Conservation (phyloP, 164 flowering plant genomes). For the Piper betle region DNA sequence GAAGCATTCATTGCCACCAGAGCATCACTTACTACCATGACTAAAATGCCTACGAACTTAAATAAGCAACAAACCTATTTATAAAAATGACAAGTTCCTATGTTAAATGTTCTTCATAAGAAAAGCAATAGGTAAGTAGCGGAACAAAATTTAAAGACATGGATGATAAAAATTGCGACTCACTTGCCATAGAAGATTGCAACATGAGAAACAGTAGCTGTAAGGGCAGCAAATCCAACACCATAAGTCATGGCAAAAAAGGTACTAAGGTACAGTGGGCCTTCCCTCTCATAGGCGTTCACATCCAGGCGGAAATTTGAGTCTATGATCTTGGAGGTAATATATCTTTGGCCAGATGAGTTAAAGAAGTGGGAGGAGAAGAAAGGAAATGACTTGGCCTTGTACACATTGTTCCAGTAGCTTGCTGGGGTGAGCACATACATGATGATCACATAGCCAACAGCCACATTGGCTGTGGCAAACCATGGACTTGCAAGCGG, state of each 20-base stretch:
- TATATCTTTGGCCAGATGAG: conserved; percentile 33
- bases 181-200: conserved; percentile 71
- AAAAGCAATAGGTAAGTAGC: too few species aligned
- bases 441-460: conserved; percentile 46
- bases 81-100: too few species aligned
- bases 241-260: conserved; percentile 74
- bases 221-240: conserved; percentile 65
- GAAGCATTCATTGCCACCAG: too few species aligned
- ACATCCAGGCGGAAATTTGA: conserved; percentile 46
- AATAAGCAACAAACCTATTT: too few species aligned
- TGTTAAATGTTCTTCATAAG: too few species aligned
- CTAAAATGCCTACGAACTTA: too few species aligned
- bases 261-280: conserved; percentile 57
- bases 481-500: conserved; percentile 92
- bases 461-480: conserved; percentile 77
- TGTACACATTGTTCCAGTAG: conserved; percentile 59
- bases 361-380: conserved; percentile 48
- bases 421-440: conserved; percentile 49
- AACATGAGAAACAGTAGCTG: conserved; percentile 62
- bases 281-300: conserved; percentile 38
- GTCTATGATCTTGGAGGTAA: conserved; percentile 42
- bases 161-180: background rate
- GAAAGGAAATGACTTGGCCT: conserved; percentile 66
- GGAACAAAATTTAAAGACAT: background rate
- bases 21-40: too few species aligned